These are phyloP conservation scores for Dittrichia graveolens DNA, from an alignment of 129 eudicot genomes.

Conservation along the genomic window DNA sequence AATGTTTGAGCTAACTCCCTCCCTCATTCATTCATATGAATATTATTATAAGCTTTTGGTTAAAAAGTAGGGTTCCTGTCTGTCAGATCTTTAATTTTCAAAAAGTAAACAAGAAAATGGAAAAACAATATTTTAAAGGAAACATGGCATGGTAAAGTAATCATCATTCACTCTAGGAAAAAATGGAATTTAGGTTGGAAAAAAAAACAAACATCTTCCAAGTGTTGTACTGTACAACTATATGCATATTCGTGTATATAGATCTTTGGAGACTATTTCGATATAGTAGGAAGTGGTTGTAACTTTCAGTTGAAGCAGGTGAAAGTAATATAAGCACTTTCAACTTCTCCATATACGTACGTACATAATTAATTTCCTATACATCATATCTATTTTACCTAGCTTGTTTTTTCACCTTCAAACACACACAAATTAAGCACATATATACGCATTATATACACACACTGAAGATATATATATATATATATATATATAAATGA, in stretches of 20 bases:
- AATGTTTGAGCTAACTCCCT: conserved; percentile 58
- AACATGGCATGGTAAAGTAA: conserved; percentile 62
- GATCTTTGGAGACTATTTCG: conserved; percentile 23
- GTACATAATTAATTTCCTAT: not conserved
- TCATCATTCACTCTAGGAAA: conserved; percentile 39
- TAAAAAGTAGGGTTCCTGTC: conserved; percentile 54
- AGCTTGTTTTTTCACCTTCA: not conserved
- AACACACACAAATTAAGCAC: conserved; percentile 9
- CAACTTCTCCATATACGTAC: conserved; percentile 25
- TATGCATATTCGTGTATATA: conserved; percentile 18
- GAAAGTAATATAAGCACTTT: conserved; percentile 23
- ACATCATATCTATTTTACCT: conserved; percentile 19
- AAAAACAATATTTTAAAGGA: conserved; percentile 32
- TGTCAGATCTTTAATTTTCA: conserved; percentile 60
- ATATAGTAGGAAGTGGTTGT: conserved; percentile 29
- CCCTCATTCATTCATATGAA: no score
- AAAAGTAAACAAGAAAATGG: conserved; percentile 38
- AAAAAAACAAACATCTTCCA: conserved; percentile 29
- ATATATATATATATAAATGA: not conserved
- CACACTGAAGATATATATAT: not conserved
- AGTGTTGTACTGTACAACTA: conserved; percentile 23
- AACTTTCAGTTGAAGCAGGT: conserved; percentile 49
- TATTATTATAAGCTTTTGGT: conserved; percentile 22
- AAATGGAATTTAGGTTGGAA: conserved; percentile 25
- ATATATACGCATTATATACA: not conserved